These are phyloP conservation scores for Zygosaccharomyces sapae DNA, from an alignment of 1,139 yeast genomes.

Conservation along the genomic window DNA sequence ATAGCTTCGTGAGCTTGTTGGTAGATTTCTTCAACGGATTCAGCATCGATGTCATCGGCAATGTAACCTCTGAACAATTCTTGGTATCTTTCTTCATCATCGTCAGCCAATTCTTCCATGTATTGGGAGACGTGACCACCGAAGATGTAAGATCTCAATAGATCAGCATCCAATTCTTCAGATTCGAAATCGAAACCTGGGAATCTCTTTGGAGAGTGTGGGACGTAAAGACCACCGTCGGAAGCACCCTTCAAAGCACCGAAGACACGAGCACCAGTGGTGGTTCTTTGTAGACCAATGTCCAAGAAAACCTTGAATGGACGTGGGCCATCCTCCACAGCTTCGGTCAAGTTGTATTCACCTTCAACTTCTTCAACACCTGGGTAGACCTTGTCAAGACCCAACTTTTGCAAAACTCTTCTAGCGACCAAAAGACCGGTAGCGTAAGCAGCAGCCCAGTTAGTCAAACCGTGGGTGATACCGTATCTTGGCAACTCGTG, in stretches of 20 bases:
- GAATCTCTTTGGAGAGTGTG: conserved; percentile 99
- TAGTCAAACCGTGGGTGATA: conserved; percentile 96
- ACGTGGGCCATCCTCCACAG: conserved; percentile 99
- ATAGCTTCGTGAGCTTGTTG: conserved; percentile 89
- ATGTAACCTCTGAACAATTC: conserved; percentile 94
- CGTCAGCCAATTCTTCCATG: conserved; percentile 99
- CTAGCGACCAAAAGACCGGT: conserved; percentile 98
- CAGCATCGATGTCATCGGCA: conserved; percentile 96
- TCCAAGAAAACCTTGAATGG: conserved; percentile 99
- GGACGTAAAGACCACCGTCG: conserved; percentile 99
- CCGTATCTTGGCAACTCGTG: conserved; percentile 99
- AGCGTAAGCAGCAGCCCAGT: conserved; percentile 99
- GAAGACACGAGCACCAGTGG: conserved; percentile 99
- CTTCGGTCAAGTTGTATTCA: conserved; percentile 97
- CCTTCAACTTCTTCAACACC: conserved; percentile 99
- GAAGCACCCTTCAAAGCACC: conserved; percentile 99
- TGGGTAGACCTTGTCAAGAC: conserved; percentile 94
- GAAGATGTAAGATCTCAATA: conserved; percentile 97
- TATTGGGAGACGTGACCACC: conserved; percentile 99
- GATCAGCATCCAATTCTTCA: conserved; percentile 97
- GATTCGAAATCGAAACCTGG: conserved; percentile 99
- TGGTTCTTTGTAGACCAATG: conserved; percentile 99
- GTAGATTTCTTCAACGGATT: conserved; percentile 94
- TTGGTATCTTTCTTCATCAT: conserved; percentile 99
- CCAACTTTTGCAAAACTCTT: conserved; percentile 97